Conservation (phyloP, 2,329 filamentous ascomycete species). For the Sporothrix dimorphospora region DNA sequence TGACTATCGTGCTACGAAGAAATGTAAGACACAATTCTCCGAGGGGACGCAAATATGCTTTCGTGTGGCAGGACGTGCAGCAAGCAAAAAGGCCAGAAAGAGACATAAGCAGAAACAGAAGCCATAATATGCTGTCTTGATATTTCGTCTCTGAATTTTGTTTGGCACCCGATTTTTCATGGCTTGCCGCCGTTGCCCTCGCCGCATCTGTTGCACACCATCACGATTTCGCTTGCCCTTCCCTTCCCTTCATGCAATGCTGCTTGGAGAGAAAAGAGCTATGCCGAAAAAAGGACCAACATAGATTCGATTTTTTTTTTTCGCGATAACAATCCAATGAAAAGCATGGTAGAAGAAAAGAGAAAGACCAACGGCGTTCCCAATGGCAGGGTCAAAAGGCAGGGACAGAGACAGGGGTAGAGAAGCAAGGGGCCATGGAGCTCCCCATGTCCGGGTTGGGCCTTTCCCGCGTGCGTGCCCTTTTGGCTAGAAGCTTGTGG, state of each 20-base stretch:
- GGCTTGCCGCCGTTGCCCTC: constrained; percentile 15
- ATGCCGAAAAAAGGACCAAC: too few species aligned
- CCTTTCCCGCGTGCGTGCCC: constrained; percentile 11
- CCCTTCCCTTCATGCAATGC: not conserved
- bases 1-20: constrained; percentile 4
- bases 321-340: not conserved
- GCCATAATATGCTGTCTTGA: not conserved
- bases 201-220: not conserved
- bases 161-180: constrained; percentile 8
- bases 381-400: not conserved
- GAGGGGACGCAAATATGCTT: constrained; percentile 11
- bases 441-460: not conserved
- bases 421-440: not conserved
- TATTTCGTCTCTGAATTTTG: not conserved
- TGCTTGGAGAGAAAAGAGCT: not conserved
- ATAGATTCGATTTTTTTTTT: not conserved
- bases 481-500: constrained; percentile 12
- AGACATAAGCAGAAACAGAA: not conserved
- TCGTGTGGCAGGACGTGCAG: constrained; percentile 9
- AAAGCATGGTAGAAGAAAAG: not conserved
- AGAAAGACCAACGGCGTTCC: not conserved
- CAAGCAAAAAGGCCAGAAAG: not conserved
- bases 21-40: constrained; percentile 20
- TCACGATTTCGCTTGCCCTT: not conserved
- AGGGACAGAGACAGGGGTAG: not conserved